A percentile compares a stretch with the other conserved stretches of the same genome.
Conservation (phyloP, 78 protist species). For the Carpediemonas membranifera region DNA sequence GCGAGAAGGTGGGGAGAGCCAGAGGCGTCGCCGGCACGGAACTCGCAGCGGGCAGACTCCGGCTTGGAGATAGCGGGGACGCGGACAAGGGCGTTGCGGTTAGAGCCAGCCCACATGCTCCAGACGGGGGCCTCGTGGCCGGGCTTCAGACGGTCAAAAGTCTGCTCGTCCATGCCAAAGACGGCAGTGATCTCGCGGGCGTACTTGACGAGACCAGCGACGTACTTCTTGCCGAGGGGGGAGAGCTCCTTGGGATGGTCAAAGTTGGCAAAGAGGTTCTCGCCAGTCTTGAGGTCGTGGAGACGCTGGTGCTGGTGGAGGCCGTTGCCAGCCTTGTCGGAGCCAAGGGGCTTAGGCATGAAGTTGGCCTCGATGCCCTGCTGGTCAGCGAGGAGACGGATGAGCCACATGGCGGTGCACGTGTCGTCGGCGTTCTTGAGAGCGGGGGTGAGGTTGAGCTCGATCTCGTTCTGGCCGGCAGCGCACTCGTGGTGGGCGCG, state of each 20-base stretch:
- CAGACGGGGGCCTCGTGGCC: conserved; percentile 35
- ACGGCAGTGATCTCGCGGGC: conserved; percentile 17
- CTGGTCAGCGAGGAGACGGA: conserved; percentile 4
- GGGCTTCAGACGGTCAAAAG: conserved; percentile 25
- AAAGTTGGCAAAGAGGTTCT: not conserved
- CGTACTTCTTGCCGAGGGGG: not conserved
- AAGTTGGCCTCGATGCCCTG: not conserved
- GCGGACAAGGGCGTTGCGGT: conserved; percentile 26
- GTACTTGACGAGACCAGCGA: conserved; percentile 33
- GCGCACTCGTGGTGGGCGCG: conserved; percentile 31
- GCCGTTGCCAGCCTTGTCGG: conserved; percentile 19
- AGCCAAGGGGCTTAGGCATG: conserved; percentile 12
- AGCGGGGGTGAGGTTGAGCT: conserved; percentile 2
- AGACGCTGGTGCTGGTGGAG: conserved; percentile 25
- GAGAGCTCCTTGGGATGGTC: not conserved
- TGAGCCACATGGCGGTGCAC: not conserved
- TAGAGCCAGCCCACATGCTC: conserved; percentile 12
- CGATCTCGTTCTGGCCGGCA: conserved; percentile 29
- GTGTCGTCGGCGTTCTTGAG: conserved; percentile 11
- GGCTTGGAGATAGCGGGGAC: conserved; percentile 9
- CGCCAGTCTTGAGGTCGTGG: conserved; percentile 1
- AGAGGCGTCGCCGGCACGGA: conserved; percentile 37
- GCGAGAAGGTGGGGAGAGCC: conserved; percentile 22
- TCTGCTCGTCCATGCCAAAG: conserved; percentile 8
- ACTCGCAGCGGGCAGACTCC: not conserved